Evolutionary conservation across 495 filamentous ascomycete species (phyloP).

Genomic region (Neurospora sp.): DNA sequence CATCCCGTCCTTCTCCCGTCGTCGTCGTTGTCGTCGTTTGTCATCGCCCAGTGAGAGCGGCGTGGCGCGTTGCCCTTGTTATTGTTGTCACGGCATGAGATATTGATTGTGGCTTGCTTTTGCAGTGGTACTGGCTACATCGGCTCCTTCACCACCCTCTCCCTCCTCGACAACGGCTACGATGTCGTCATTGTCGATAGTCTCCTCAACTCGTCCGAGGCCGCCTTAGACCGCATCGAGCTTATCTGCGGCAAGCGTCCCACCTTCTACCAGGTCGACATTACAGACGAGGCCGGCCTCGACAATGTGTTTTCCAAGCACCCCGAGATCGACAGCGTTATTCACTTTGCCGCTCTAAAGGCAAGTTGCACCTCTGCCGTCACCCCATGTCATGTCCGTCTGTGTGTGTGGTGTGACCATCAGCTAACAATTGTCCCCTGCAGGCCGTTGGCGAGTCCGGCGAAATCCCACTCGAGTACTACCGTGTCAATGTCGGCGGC

Average conservation of each 20-base stretch:
- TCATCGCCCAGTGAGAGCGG: background rate
- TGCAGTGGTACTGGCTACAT: slow-evolving; percentile 95
- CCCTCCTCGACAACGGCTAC: slow-evolving; percentile 87
- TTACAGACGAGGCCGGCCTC: slow-evolving; percentile 73
- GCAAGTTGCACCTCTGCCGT: slow-evolving; percentile 33
- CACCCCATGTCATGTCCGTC: background rate
- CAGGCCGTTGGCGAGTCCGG: slow-evolving; percentile 93
- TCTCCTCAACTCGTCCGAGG: slow-evolving; percentile 88
- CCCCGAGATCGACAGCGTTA: slow-evolving; percentile 91
- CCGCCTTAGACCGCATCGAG: slow-evolving; percentile 86
- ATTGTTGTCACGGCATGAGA: background rate
- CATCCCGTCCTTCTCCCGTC: background rate
- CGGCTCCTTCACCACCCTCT: slow-evolving; percentile 90
- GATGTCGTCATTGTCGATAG: slow-evolving; percentile 93
- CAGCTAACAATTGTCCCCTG: background rate
- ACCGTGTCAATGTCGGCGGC: slow-evolving; percentile 90
- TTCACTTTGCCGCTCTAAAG: slow-evolving; percentile 98
- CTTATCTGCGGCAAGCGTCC: slow-evolving; percentile 85
- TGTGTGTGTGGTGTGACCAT: background rate
- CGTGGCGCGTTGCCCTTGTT: background rate
- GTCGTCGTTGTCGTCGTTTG: background rate
- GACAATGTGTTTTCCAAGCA: slow-evolving; percentile 84
- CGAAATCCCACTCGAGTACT: slow-evolving; percentile 96
- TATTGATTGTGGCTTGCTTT: slow-evolving; percentile 11
- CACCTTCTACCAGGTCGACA: slow-evolving; percentile 73